Conservation (phyloP, 164 flowering plant genomes). For the Vitis riparia region DNA sequence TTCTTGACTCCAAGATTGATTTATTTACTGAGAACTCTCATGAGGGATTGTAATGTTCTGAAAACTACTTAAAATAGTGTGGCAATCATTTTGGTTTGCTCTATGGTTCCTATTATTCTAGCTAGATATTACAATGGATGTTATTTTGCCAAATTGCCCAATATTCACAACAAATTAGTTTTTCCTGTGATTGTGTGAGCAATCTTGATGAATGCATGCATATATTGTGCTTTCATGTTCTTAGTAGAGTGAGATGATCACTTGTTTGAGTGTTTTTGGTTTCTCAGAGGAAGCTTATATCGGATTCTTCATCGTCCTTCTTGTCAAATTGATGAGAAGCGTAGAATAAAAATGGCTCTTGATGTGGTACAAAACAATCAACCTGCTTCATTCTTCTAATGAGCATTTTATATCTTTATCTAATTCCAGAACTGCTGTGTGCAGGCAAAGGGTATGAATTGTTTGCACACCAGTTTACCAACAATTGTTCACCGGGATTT, state of each 20-base stretch:
- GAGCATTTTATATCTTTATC: neutral
- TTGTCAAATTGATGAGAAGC: conserved; percentile 88
- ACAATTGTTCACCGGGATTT: conserved; percentile 97
- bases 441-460: conserved; percentile 98
- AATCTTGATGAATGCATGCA: no score
- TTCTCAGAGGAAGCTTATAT: conserved; percentile 89
- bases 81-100: no score
- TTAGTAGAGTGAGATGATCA: neutral
- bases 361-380: conserved; percentile 78
- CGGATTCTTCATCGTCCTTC: conserved; percentile 93
- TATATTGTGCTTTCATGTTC: neutral
- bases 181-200: no score
- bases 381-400: neutral
- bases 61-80: no score
- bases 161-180: no score
- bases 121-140: no score
- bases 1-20: neutral
- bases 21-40: neutral
- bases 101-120: no score
- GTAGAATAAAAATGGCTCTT: conserved; percentile 94
- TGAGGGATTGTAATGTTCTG: no score
- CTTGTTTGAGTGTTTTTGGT: conserved; percentile 7
- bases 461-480: conserved; percentile 90
- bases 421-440: conserved; percentile 8
- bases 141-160: no score